These are phyloP conservation scores for Bacidia gigantensis DNA, from an alignment of 495 filamentous ascomycete genomes.

Conservation along the genomic window DNA sequence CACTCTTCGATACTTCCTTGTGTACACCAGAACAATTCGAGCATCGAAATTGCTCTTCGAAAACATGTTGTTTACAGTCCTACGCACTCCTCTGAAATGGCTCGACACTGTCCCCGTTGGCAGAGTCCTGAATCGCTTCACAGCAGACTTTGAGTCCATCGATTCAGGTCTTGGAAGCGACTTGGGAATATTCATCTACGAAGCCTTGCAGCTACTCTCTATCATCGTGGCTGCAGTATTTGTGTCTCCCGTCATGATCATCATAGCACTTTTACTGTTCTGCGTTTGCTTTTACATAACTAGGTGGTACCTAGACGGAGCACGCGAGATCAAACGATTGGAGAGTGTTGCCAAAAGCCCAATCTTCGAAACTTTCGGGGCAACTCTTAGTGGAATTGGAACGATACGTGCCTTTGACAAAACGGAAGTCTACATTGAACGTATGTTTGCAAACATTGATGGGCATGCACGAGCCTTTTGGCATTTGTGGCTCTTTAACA, in stretches of 20 bases:
- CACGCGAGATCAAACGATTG: conserved; percentile 61
- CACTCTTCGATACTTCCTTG: conserved; percentile 24
- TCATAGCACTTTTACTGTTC: neutral
- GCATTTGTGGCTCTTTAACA: conserved; percentile 56
- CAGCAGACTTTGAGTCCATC: conserved; percentile 31
- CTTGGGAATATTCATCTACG: conserved; percentile 24
- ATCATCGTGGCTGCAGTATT: conserved; percentile 25
- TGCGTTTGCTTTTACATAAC: conserved; percentile 37
- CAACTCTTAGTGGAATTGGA: conserved; percentile 52
- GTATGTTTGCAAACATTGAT: conserved; percentile 56
- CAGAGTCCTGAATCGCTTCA: conserved; percentile 39
- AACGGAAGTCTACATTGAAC: conserved; percentile 43
- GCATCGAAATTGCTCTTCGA: conserved; percentile 34
- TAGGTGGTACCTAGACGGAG: conserved; percentile 48
- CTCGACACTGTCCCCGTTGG: conserved; percentile 37
- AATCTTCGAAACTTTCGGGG: conserved; percentile 64
- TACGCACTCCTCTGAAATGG: conserved; percentile 36
- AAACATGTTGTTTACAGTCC: conserved; percentile 29
- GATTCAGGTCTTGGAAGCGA: conserved; percentile 28
- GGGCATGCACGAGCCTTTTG: conserved; percentile 46
- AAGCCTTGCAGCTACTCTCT: conserved; percentile 19
- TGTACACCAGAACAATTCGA: conserved; percentile 28
- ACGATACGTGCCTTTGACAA: conserved; percentile 68
- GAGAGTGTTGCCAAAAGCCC: conserved; percentile 62
- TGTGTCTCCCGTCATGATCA: conserved; percentile 17